These are phyloP conservation scores for Bothriochloa decipiens DNA, from an alignment of 176 grass and related monocot species.

Conservation along the genomic window DNA sequence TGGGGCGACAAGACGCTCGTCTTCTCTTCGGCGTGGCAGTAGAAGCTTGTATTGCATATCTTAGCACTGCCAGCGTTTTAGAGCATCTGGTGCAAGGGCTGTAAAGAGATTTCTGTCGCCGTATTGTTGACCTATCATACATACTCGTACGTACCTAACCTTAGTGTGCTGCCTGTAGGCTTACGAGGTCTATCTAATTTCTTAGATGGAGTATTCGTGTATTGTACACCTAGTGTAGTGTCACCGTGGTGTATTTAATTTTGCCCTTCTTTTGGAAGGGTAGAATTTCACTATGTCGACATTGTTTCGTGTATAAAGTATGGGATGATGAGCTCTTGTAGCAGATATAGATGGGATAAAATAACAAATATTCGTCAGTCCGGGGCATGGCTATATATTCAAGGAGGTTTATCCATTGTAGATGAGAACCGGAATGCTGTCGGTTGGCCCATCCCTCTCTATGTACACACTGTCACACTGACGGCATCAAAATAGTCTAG, in stretches of 20 bases:
- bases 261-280: neutral
- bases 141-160: slow-evolving; percentile 9
- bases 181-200: neutral
- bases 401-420: too few relatives aligned
- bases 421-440: neutral
- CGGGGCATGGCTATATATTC: neutral
- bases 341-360: neutral
- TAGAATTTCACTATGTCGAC: neutral
- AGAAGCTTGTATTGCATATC: slow-evolving; percentile 9
- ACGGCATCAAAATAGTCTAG: neutral
- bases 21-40: slow-evolving; percentile 66
- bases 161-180: slow-evolving; percentile 8
- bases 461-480: neutral
- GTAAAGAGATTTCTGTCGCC: neutral
- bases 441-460: neutral
- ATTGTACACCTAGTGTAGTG: neutral
- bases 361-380: neutral
- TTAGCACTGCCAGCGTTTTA: slow-evolving; percentile 35
- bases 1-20: slow-evolving; percentile 74
- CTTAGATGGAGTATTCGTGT: neutral
- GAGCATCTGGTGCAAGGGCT: slow-evolving; percentile 12
- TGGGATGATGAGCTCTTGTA: neutral
- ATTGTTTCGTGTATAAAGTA: slow-evolving; percentile 11
- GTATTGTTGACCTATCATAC: neutral
- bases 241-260: neutral